Evolutionary conservation across 2,329 filamentous ascomycete species (phyloP).

Genomic region (Trichoderma arundinaceum): DNA sequence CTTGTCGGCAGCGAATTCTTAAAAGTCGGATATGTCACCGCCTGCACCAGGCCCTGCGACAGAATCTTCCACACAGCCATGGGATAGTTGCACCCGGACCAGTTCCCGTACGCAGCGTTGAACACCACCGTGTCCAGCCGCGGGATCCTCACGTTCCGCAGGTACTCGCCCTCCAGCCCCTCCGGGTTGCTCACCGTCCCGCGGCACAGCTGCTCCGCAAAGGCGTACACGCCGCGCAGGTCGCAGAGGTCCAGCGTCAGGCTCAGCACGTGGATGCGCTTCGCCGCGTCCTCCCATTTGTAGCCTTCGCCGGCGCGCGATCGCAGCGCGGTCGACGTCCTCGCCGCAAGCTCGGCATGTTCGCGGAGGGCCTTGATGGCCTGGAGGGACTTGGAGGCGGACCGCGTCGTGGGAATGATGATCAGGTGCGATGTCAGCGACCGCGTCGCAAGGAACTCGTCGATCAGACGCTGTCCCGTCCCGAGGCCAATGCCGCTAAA

Average conservation of each 20-base stretch:
- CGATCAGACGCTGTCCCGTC: conserved; percentile 82
- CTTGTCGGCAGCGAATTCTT: conserved; percentile 66
- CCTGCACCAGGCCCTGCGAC: conserved; percentile 65
- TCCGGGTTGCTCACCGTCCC: conserved; percentile 55
- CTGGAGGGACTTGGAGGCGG: conserved; percentile 72
- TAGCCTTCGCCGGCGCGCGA: conserved; percentile 45
- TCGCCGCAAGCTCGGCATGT: conserved; percentile 58
- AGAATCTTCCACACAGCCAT: conserved; percentile 60
- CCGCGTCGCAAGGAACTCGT: conserved; percentile 80
- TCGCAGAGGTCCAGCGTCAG: conserved; percentile 66
- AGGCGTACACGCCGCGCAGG: conserved; percentile 56
- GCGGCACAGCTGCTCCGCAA: conserved; percentile 54
- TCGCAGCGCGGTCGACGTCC: conserved; percentile 46
- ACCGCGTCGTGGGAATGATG: conserved; percentile 84
- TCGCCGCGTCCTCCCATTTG: conserved; percentile 48
- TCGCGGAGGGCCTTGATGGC: conserved; percentile 68
- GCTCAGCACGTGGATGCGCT: conserved; percentile 63
- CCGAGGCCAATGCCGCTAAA: conserved; percentile 83
- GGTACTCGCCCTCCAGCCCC: conserved; percentile 45
- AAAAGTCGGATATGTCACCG: conserved; percentile 77
- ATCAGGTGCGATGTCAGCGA: conserved; percentile 72
- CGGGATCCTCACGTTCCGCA: conserved; percentile 60
- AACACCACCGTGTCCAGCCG: conserved; percentile 79
- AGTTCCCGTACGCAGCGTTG: conserved; percentile 89
- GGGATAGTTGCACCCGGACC: conserved; percentile 77